Percentiles rank a stretch among this genome's conserved stretches.
Evolutionary conservation across 2,329 filamentous ascomycete genomes (phyloP).

Genomic region (Penicillium polonicum): DNA sequence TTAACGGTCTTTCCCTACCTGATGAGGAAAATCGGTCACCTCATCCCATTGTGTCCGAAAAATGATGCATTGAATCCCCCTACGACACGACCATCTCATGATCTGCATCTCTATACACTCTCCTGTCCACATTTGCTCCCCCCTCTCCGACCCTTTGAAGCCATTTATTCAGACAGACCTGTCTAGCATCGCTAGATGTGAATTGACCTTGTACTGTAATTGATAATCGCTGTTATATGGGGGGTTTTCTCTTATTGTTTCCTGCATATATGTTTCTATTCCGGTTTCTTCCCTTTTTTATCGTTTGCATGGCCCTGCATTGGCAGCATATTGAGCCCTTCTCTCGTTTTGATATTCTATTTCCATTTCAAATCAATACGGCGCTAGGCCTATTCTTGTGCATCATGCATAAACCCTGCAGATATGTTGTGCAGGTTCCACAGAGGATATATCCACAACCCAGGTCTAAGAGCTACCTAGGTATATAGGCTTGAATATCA

Average conservation of each 20-base stretch:
- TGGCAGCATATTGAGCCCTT: constrained; percentile 18
- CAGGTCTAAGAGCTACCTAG: not conserved
- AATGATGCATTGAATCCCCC: constrained; percentile 12
- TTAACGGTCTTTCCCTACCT: constrained; percentile 7
- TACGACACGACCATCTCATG: constrained; percentile 19
- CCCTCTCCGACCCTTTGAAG: not conserved
- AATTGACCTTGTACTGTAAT: constrained; percentile 17
- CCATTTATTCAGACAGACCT: constrained; percentile 1
- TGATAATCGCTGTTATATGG: constrained; percentile 13
- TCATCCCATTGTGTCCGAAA: constrained; percentile 16
- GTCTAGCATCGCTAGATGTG: constrained; percentile 8
- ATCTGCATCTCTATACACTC: constrained; percentile 17
- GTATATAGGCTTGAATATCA: no score
- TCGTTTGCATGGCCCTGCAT: constrained; percentile 15
- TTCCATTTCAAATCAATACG: not conserved
- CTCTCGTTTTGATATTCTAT: not conserved
- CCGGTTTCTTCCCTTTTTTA: not conserved
- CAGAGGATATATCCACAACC: not conserved
- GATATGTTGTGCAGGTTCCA: constrained; percentile 10
- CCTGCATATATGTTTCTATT: constrained; percentile 19
- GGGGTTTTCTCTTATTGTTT: constrained; percentile 3
- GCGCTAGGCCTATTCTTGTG: not conserved
- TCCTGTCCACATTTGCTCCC: not conserved
- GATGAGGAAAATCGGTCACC: constrained; percentile 10
- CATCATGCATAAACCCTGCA: constrained; percentile 6